Evolutionary conservation across 352 stramenopile species (phyloP).

Genomic region (Pilasporangium apinafurcum): DNA sequence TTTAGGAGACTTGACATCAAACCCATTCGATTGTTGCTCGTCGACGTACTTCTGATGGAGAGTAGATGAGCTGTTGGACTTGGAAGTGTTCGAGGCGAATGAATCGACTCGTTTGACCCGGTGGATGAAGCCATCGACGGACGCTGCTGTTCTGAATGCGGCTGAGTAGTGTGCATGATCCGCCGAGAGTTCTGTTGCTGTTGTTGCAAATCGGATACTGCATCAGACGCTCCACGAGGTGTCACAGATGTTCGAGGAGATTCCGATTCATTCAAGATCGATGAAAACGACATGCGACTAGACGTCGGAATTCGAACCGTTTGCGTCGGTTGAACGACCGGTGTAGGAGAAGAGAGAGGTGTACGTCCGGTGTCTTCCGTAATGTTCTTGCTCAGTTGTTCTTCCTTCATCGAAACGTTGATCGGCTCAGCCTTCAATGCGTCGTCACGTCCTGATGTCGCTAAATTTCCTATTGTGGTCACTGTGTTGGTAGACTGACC

Average conservation of each 20-base stretch:
- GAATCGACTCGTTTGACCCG: conserved; percentile 12
- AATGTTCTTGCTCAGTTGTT: too few species aligned
- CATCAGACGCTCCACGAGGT: conserved; percentile 2
- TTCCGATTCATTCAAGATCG: conserved; percentile 83
- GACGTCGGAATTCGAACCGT: conserved; percentile 22
- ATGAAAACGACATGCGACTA: conserved; percentile 88
- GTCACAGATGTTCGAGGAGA: conserved; percentile 19
- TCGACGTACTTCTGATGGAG: conserved; percentile 21
- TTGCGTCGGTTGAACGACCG: too few species aligned
- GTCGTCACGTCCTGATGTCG: too few species aligned
- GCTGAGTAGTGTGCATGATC: conserved; percentile 5
- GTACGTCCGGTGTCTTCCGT: too few species aligned
- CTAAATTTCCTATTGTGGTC: too few species aligned
- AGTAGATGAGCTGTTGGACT: conserved; percentile 64
- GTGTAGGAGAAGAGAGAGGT: too few species aligned
- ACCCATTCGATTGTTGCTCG: conserved; percentile 45
- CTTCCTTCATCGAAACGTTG: too few species aligned
- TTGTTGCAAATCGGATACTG: conserved; percentile 2
- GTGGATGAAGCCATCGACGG: conserved; percentile 14
- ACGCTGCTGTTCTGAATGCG: conserved; percentile 16
- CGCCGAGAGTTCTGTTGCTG: conserved; percentile 13
- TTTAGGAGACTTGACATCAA: conserved; percentile 80
- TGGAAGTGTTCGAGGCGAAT: conserved; percentile 13
- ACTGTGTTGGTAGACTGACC: conserved; percentile 4
- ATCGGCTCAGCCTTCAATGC: too few species aligned